Base-by-base conservation (phyloP, 768 basidiomycete genomes). In the Leccinum rimulosum region DNA sequence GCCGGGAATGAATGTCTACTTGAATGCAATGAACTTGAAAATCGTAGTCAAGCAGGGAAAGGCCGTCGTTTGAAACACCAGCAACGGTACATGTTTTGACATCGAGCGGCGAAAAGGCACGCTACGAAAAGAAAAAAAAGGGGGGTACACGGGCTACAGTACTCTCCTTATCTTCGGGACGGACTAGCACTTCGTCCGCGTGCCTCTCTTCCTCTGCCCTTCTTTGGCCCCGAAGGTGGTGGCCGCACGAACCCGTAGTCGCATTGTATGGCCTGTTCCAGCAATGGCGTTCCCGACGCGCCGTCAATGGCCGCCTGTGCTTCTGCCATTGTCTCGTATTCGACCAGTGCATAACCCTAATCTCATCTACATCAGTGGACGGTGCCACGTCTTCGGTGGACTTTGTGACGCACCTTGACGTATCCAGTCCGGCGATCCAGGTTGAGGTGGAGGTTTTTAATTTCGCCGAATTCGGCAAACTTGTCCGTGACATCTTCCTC, bases 401-500 rank as follows among this genome's bases (percentile, higher is more conserved):
- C 25, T 0, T 15, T 6, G 27, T 28, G 15, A 43, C 83, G 48
- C 62, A 93, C 96, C 87, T 98, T 99, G 70, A 98, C 96, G 76
- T 97, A 99, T 71, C 97, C 97, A 5, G 97, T 98, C 64, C 96
- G 83, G 55, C 97, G 85, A 77, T 99, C 97, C 57, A 99, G 80
- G 72, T 98, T 98, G 69, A 99, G 83, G 74, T 98, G 95, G 52
- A 98, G 77, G 76, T 98, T 98, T 81, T 97, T 96, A 63, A 99
- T 95, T 73, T 97, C 94, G 55, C 97, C 97, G 68, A 84, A 98
- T 64, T 98, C 97, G 38, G 87, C 88, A 73, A 99, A 99, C 70
- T 95, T 93, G 79, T 99, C 97, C 48, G 85, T 88, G 14, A 99
- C 82, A 66, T 99, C 97, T 70, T 99, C 97, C 70, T 99, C 97